A percentile compares a stretch with the other conserved stretches of the same genome.
Evolutionary conservation across 805 yeast species (phyloP).

Genomic region (Kazachstania bromeliacearum): DNA sequence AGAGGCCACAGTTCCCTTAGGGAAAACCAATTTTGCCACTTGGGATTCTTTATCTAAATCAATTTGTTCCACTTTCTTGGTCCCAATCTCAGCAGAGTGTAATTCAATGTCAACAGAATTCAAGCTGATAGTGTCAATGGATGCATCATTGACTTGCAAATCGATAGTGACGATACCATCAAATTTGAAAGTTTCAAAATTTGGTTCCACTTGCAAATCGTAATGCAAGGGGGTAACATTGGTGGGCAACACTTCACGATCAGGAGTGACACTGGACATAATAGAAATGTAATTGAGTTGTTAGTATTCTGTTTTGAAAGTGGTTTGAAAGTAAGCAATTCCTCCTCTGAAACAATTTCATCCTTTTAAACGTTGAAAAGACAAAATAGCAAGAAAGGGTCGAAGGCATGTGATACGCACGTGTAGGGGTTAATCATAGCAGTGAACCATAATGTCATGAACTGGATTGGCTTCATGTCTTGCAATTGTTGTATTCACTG

Average conservation of each 20-base stretch:
- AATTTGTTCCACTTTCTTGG: constrained; percentile 35
- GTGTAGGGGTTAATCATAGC: too few relatives aligned
- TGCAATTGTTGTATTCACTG: too few relatives aligned
- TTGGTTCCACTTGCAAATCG: constrained; percentile 54
- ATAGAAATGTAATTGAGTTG: neutral
- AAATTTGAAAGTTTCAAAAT: constrained; percentile 48
- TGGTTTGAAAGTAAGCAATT: too few relatives aligned
- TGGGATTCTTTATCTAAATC: constrained; percentile 45
- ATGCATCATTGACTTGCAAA: constrained; percentile 39
- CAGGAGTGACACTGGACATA: too few relatives aligned
- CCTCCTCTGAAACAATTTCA: too few relatives aligned
- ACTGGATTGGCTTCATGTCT: too few relatives aligned
- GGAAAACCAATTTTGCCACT: constrained; percentile 51
- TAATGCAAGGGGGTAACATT: constrained; percentile 67
- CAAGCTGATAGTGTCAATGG: constrained; percentile 39
- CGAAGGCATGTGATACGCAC: too few relatives aligned
- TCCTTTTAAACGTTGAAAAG: too few relatives aligned
- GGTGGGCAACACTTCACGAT: constrained; percentile 44
- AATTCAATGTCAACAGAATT: constrained; percentile 62
- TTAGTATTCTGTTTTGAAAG: too few relatives aligned
- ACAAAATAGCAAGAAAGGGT: too few relatives aligned
- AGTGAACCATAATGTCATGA: too few relatives aligned
- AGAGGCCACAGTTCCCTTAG: constrained; percentile 27
- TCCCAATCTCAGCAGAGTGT: constrained; percentile 35
- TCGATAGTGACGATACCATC: constrained; percentile 46